Conservation (phyloP, 495 filamentous ascomycete species). For the Neurospora terricola region DNA sequence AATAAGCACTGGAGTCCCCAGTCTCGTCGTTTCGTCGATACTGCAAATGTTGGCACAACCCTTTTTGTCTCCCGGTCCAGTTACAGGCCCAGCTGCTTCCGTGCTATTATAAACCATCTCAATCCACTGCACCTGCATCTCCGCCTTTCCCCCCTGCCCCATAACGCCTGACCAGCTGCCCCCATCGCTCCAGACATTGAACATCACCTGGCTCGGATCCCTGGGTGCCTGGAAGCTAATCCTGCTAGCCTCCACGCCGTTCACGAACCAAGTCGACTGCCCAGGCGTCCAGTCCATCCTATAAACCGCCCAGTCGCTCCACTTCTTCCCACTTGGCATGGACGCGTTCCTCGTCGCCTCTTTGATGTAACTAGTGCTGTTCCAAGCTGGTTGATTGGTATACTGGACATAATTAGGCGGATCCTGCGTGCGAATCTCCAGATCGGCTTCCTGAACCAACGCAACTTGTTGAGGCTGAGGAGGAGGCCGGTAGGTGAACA, state of each 20-base stretch:
- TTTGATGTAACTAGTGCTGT: constrained; percentile 30
- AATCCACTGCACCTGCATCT: constrained; percentile 63
- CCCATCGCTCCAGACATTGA: constrained; percentile 72
- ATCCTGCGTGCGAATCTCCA: constrained; percentile 63
- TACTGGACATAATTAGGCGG: constrained; percentile 49
- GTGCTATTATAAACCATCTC: constrained; percentile 61
- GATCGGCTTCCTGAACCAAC: constrained; percentile 58
- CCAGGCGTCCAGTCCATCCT: constrained; percentile 62
- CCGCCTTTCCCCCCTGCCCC: constrained; percentile 44
- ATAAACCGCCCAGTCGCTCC: constrained; percentile 59
- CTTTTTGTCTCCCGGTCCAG: constrained; percentile 4
- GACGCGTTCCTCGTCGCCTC: constrained; percentile 36
- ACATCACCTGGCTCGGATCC: constrained; percentile 48
- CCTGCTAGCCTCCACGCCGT: constrained; percentile 43
- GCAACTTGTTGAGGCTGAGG: constrained; percentile 20
- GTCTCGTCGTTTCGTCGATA: constrained; percentile 35
- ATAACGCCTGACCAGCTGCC: constrained; percentile 65
- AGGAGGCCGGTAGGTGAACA: constrained; percentile 51
- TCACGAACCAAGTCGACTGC: constrained; percentile 55
- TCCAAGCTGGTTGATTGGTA: constrained; percentile 61
- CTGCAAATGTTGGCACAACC: constrained; percentile 37
- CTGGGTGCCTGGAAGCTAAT: constrained; percentile 56
- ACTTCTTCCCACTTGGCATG: constrained; percentile 35
- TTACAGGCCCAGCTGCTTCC: constrained; percentile 1
- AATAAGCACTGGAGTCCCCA: constrained; percentile 25